Conservation (phyloP, 176 grass and related monocot genomes). For the Triticum timopheevii region DNA sequence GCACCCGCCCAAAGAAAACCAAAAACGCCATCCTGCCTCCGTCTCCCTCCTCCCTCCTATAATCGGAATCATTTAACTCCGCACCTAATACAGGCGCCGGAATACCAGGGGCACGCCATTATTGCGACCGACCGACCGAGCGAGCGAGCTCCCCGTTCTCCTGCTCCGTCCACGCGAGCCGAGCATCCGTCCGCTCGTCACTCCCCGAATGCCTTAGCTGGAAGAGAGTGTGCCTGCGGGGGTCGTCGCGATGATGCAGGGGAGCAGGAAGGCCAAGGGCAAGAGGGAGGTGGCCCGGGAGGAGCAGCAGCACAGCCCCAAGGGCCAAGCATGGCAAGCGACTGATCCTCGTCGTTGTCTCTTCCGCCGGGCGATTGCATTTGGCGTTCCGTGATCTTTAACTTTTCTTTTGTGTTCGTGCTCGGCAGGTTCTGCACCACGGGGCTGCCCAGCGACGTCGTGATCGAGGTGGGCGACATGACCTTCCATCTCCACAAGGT, state of each 20-base stretch:
- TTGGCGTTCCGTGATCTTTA: conserved; percentile 24
- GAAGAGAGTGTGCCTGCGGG: not conserved
- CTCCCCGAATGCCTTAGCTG: conserved; percentile 34
- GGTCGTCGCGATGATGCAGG: conserved; percentile 26
- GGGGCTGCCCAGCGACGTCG: conserved; percentile 88
- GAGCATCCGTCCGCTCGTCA: not conserved
- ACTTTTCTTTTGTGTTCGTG: not conserved
- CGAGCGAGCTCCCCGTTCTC: conserved; percentile 19
- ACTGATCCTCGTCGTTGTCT: not conserved
- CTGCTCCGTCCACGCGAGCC: conserved; percentile 6
- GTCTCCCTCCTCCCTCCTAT: conserved; percentile 25
- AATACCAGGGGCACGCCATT: conserved; percentile 26
- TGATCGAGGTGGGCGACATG: conserved; percentile 96
- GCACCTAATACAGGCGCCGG: conserved; percentile 40
- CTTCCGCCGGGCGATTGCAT: not conserved
- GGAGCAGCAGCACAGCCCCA: conserved; percentile 41
- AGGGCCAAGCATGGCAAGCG: conserved; percentile 86
- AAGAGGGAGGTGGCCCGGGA: conserved; percentile 30
- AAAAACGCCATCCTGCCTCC: conserved; percentile 49
- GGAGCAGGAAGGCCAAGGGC: conserved; percentile 37
- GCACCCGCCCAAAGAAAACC: conserved; percentile 31
- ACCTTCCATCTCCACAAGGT: conserved; percentile 99
- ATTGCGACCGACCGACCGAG: conserved; percentile 19
- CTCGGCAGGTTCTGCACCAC: conserved; percentile 94
- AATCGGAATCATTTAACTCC: conserved; percentile 44